Evolutionary conservation across 768 basidiomycete species (phyloP).

Genomic region (Boletus vermiculosoides): DNA sequence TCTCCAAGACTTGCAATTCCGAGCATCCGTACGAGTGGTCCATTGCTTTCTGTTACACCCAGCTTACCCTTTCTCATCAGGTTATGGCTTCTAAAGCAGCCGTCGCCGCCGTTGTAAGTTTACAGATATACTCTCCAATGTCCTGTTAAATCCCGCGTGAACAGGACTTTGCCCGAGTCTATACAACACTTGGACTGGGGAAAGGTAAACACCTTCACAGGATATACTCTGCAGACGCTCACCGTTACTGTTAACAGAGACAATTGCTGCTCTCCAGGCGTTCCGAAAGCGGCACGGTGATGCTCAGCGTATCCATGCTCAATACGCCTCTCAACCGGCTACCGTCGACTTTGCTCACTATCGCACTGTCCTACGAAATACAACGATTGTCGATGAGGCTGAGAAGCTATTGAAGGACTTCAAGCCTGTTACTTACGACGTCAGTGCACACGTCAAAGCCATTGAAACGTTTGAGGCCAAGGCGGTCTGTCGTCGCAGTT

Average conservation of each 20-base stretch:
- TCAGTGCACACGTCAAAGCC: constrained; percentile 83
- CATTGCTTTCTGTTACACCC: constrained; percentile 1
- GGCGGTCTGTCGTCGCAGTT: constrained; percentile 62
- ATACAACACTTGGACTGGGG: constrained; percentile 78
- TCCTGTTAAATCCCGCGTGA: constrained; percentile 8
- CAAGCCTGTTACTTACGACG: constrained; percentile 95
- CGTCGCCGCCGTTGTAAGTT: constrained; percentile 60
- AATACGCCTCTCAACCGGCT: constrained; percentile 67
- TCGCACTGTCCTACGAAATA: constrained; percentile 89
- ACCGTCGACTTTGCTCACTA: constrained; percentile 91
- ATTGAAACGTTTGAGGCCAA: constrained; percentile 96
- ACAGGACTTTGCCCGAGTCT: constrained; percentile 84
- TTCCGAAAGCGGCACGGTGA: constrained; percentile 96
- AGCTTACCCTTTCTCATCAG: constrained; percentile 13
- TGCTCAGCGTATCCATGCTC: constrained; percentile 70
- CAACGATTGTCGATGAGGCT: constrained; percentile 85
- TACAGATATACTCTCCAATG: background rate
- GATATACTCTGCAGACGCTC: background rate
- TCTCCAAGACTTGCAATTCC: constrained; percentile 15
- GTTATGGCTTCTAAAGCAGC: constrained; percentile 73
- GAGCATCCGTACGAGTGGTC: constrained; percentile 14
- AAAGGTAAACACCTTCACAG: constrained; percentile 53
- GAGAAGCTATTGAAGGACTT: constrained; percentile 87
- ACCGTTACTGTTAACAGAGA: constrained; percentile 53
- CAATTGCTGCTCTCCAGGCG: constrained; percentile 83